Percentiles rank a stretch among this genome's conserved stretches.
phyloP scores from a whole-genome alignment of 257 asterid species.

The Solanum tarapatanum region DNA sequence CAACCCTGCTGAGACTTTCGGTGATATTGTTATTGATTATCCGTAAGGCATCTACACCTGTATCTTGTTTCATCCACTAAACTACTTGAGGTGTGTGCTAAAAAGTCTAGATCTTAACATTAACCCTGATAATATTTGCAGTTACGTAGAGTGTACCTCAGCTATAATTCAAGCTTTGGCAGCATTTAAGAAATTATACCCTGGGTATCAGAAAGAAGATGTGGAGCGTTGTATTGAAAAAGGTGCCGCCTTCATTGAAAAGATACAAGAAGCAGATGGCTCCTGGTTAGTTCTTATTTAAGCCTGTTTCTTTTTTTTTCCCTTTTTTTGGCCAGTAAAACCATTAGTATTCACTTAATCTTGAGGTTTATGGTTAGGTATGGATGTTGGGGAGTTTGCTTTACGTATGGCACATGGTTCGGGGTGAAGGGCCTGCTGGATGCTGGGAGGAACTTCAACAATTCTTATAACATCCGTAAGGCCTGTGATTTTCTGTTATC shows the following conservation, averaged over 20 bases:
- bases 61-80: not conserved
- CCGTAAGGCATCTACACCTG: constrained; percentile 58
- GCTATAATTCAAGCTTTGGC: constrained; percentile 84
- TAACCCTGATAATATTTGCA: constrained; percentile 7
- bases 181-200: constrained; percentile 54
- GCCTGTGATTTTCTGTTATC: constrained; percentile 87
- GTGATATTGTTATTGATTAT: constrained; percentile 92
- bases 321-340: not conserved
- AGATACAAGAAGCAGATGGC: constrained; percentile 71
- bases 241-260: constrained; percentile 57
- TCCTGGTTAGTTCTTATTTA: constrained; percentile 57
- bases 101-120: not conserved
- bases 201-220: constrained; percentile 73
- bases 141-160: constrained; percentile 94
- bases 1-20: constrained; percentile 97
- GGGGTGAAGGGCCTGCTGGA: constrained; percentile 78
- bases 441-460: constrained; percentile 56
- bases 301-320: not conserved
- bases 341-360: not conserved
- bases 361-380: constrained; percentile 36
- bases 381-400: constrained; percentile 95
- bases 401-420: constrained; percentile 86
- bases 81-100: not conserved
- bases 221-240: constrained; percentile 50
- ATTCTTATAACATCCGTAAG: constrained; percentile 50